Evolutionary conservation across 1,284 basidiomycete genomes (phyloP).

Genomic region (Moniliella sp.): DNA sequence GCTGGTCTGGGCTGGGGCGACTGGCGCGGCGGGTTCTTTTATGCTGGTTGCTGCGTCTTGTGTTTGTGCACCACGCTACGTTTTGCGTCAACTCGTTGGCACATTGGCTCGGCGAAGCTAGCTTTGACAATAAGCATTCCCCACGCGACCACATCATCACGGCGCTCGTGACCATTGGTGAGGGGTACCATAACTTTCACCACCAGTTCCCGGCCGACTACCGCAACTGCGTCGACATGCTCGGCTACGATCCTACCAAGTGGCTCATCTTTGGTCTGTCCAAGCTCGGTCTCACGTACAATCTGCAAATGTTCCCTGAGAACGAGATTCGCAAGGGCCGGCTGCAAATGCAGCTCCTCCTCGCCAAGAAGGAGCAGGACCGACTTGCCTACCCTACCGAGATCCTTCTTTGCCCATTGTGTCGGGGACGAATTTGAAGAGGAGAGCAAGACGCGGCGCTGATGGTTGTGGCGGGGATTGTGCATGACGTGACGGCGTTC

Average conservation of each 20-base stretch:
- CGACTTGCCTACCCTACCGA: too few species aligned
- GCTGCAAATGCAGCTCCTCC: conserved; percentile 23
- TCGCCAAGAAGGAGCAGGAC: too few species aligned
- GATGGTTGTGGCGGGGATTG: conserved; percentile 26
- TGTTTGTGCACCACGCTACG: conserved; percentile 32
- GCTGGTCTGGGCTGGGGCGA: conserved; percentile 30
- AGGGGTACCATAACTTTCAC: conserved; percentile 34
- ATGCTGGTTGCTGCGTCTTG: conserved; percentile 25
- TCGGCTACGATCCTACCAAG: conserved; percentile 33
- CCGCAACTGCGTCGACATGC: conserved; percentile 30
- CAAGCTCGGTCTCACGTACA: conserved; percentile 23
- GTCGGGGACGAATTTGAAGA: conserved; percentile 30
- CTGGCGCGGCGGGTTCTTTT: conserved; percentile 33
- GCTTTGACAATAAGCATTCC: conserved; percentile 30
- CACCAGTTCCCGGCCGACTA: conserved; percentile 34
- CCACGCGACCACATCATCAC: conserved; percentile 32
- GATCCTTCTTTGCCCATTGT: too few species aligned
- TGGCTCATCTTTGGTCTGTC: conserved; percentile 26
- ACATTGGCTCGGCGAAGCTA: conserved; percentile 32
- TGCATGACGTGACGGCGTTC: conserved; percentile 28
- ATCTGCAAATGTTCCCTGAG: conserved; percentile 32
- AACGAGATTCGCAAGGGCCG: conserved; percentile 31
- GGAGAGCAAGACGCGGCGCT: conserved; percentile 27
- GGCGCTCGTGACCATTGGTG: conserved; percentile 28
- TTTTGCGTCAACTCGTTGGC: conserved; percentile 34